These are phyloP conservation scores for Backusella tuberculispora DNA, from an alignment of 192 early-diverging fungal genomes.

Conservation along the genomic window DNA sequence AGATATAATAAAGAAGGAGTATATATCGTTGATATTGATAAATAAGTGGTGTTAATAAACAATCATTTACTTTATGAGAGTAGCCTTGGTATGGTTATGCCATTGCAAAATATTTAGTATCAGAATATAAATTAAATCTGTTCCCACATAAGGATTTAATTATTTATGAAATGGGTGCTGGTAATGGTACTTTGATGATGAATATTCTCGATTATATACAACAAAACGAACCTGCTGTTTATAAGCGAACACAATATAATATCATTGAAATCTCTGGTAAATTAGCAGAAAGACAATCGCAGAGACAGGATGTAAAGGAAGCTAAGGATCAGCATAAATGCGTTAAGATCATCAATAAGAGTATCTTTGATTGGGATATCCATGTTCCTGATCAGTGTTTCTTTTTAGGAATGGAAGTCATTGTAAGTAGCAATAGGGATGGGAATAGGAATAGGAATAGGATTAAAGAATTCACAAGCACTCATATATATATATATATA, in stretches of 20 bases:
- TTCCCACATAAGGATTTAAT: slow-evolving; percentile 68
- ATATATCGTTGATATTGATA: too few relatives aligned
- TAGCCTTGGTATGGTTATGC: slow-evolving; percentile 93
- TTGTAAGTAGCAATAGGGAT: slow-evolving; percentile 58
- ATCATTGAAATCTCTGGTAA: slow-evolving; percentile 93
- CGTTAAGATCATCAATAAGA: slow-evolving; percentile 86
- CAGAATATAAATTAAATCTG: slow-evolving; percentile 69
- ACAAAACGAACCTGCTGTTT: slow-evolving; percentile 77
- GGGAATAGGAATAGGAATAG: background rate
- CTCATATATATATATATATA: too few relatives aligned
- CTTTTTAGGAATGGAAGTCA: slow-evolving; percentile 96
- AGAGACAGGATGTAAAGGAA: slow-evolving; percentile 53
- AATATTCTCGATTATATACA: slow-evolving; percentile 92
- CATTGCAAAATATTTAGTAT: slow-evolving; percentile 86
- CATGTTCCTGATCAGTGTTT: slow-evolving; percentile 77
- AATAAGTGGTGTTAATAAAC: too few relatives aligned
- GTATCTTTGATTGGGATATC: slow-evolving; percentile 89
- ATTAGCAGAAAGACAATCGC: slow-evolving; percentile 70
- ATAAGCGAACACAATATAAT: slow-evolving; percentile 78
- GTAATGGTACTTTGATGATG: slow-evolving; percentile 94
- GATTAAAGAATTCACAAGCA: background rate
- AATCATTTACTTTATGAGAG: background rate
- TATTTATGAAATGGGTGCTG: slow-evolving; percentile 96
- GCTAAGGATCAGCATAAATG: slow-evolving; percentile 51
- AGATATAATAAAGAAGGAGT: background rate